Conservation (phyloP, 768 basidiomycete species). For the Psilocybe subaeruginosa region DNA sequence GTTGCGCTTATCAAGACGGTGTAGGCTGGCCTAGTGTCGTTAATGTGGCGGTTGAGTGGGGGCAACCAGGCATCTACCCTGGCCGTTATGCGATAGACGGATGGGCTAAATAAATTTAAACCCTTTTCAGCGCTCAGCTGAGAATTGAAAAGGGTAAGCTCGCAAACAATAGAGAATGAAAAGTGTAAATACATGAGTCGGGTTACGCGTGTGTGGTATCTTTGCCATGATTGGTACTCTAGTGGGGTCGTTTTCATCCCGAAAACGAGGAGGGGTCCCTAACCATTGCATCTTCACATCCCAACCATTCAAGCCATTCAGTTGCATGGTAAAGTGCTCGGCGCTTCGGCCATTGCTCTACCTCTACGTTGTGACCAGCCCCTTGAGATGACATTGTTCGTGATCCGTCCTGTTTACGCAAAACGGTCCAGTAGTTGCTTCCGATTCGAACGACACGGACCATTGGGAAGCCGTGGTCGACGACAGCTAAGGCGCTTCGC, state of each 20-base stretch:
- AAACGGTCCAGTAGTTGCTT: conserved; percentile 56
- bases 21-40: too few relatives aligned
- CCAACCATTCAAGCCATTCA: conserved; percentile 70
- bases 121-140: neutral
- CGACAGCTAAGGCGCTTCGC: conserved; percentile 41
- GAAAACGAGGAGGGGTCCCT: conserved; percentile 25
- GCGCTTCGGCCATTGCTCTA: conserved; percentile 61
- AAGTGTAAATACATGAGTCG: neutral
- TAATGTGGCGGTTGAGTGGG: too few relatives aligned
- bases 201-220: neutral
- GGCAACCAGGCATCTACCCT: neutral
- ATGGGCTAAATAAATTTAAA: neutral
- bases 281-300: conserved; percentile 59
- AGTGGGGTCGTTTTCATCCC: neutral
- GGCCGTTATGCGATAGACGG: neutral
- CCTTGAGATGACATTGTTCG: neutral
- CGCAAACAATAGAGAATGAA: neutral
- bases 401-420: conserved; percentile 18
- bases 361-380: conserved; percentile 25
- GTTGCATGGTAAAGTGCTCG: conserved; percentile 51
- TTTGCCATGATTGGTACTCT: neutral
- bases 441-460: conserved; percentile 60
- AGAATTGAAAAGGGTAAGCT: neutral
- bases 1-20: too few relatives aligned
- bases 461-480: conserved; percentile 66